These are phyloP conservation scores for Penicillium sumatraense DNA, from an alignment of 2,329 filamentous ascomycete species.

Conservation along the genomic window DNA sequence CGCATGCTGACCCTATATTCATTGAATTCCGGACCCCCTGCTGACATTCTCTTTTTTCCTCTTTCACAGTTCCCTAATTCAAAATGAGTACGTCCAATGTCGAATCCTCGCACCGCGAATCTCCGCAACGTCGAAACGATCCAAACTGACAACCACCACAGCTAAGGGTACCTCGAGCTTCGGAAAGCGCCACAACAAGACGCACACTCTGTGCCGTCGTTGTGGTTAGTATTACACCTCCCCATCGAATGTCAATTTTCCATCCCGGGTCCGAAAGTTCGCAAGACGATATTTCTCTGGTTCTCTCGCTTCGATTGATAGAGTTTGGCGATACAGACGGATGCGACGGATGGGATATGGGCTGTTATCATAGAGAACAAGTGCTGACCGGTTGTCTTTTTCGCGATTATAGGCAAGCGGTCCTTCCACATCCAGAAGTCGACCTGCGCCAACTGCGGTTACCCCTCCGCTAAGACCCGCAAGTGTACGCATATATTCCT, in stretches of 20 bases:
- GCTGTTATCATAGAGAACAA: slow-evolving; percentile 13
- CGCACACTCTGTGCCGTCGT: slow-evolving; percentile 97
- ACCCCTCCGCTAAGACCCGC: slow-evolving; percentile 94
- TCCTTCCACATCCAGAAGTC: slow-evolving; percentile 99
- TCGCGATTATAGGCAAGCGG: slow-evolving; percentile 71
- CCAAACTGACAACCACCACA: slow-evolving; percentile 55
- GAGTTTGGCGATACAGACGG: slow-evolving; percentile 10
- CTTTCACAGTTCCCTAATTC: slow-evolving; percentile 53
- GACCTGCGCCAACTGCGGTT: slow-evolving; percentile 94
- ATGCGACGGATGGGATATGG: slow-evolving; percentile 8
- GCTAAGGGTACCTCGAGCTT: slow-evolving; percentile 75
- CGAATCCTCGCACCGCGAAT: slow-evolving; percentile 30
- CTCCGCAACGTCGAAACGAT: slow-evolving; percentile 27
- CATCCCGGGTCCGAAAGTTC: slow-evolving; percentile 16
- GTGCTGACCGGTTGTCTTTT: slow-evolving; percentile 33
- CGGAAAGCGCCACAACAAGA: slow-evolving; percentile 92
- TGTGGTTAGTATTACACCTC: slow-evolving; percentile 74
- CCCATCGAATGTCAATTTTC: slow-evolving; percentile 13
- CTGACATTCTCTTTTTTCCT: slow-evolving; percentile 28
- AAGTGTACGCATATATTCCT: slow-evolving; percentile 76
- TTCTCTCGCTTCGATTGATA: slow-evolving; percentile 11
- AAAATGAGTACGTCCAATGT: slow-evolving; percentile 61
- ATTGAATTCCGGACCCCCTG: slow-evolving; percentile 14
- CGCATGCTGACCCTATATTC: slow-evolving; percentile 17
- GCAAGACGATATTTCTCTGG: slow-evolving; percentile 23